Evolutionary conservation across 371 early-diverging fungal genomes (phyloP), one percentile per base, ranked within the genome.

Genomic region (Haplosporangium sp.): DNA sequence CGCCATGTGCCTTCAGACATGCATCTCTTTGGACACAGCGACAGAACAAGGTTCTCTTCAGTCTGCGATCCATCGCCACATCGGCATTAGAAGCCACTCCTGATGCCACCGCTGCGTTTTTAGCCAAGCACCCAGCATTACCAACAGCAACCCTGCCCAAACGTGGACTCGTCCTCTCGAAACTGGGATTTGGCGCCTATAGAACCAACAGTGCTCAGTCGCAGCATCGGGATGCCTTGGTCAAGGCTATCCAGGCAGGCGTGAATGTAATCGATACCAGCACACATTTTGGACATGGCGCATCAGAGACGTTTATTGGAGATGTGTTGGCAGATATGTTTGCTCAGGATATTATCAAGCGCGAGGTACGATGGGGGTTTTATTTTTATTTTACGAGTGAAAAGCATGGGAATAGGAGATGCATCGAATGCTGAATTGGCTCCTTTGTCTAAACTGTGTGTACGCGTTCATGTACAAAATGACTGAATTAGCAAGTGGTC

Each of bases 181-280:
- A 87, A n/a, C 53, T 91, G 18, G 91, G 91, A 0, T 90, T 91
- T 74, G 91, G 91, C 13, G 85, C 85, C 4, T 90, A 89, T 59
- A 80, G 91, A 38, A 73, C 83, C 20, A 84, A 83, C 18, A 48
- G 68, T 3, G 51, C 73, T 13, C 63, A 69, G 37, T 67, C 70
- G 1, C 54, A 42, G 5, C 90, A 90, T 62, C 82, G 63, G 0
- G 67, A 75, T n/a, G 93, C 93, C 1, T 62, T 94, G 3, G 60
- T 72, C 6, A 55, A 76, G 23, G 93, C 93, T 7, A 63, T 92
- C 9, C 63, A 82, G 56, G 66, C 81, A 11, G 93, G 93, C 18
- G 83, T 93, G 23, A 92, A 92, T 61, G 86, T 93, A 38, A 86
- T 94, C 43, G 94, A 94, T 69, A 92, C 93, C 7, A 88, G 90